These are phyloP conservation scores for Diplodia seriata DNA, from an alignment of 2,329 filamentous ascomycete genomes.

Conservation along the genomic window DNA sequence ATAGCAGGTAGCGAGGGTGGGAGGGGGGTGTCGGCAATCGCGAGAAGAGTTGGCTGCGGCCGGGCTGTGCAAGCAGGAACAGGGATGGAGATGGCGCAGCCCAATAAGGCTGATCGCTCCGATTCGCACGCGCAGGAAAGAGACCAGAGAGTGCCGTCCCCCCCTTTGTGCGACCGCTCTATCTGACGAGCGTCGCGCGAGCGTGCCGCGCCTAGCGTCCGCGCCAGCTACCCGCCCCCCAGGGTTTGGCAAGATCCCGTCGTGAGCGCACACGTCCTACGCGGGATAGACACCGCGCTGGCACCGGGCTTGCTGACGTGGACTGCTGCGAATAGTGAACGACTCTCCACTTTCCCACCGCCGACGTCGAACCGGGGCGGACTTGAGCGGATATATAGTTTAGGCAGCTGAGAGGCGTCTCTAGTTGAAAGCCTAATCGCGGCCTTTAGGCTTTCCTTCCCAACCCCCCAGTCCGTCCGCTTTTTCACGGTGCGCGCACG, in stretches of 20 bases:
- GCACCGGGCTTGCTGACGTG: slow-evolving; percentile 13
- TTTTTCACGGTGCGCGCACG: too few relatives aligned
- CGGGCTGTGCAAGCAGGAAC: neutral
- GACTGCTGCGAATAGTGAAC: neutral
- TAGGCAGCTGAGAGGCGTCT: neutral
- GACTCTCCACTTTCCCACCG: neutral
- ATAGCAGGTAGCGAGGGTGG: neutral
- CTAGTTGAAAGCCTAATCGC: neutral
- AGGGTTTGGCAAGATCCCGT: neutral
- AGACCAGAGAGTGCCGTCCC: neutral
- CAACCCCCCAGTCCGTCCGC: too few relatives aligned
- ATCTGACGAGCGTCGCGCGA: neutral
- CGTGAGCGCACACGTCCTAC: slow-evolving; percentile 13
- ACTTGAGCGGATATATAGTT: neutral
- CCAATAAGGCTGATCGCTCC: slow-evolving; percentile 20
- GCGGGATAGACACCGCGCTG: neutral
- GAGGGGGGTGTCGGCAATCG: neutral
- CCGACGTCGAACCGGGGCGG: too few relatives aligned
- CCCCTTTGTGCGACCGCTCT: neutral
- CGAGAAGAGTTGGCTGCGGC: too few relatives aligned
- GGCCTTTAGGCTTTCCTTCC: neutral
- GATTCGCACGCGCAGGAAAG: neutral
- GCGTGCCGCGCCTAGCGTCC: slow-evolving; percentile 20
- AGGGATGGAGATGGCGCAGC: neutral
- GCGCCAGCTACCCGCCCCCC: neutral